A percentile compares a stretch with the other conserved stretches of the same genome.
These are phyloP conservation scores for Epichloe gansuensis DNA, from an alignment of 2,329 filamentous ascomycete genomes.

Conservation along the genomic window DNA sequence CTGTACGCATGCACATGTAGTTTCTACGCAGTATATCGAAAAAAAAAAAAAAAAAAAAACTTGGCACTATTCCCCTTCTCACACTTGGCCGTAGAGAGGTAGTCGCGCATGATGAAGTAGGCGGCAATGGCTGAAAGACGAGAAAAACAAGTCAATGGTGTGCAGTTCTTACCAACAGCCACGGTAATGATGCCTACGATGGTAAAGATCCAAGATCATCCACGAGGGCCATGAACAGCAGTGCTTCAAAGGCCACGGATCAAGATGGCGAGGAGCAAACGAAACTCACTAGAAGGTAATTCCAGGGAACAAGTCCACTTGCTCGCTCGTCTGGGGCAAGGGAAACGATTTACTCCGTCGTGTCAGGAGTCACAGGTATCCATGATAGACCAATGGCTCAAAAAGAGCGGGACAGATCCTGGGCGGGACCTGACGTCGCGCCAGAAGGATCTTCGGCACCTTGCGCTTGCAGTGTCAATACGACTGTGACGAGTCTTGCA, in stretches of 20 bases:
- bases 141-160: not conserved
- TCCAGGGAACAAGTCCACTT: too few relatives aligned
- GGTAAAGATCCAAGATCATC: constrained; percentile 50
- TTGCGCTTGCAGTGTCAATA: not conserved
- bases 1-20: too few relatives aligned
- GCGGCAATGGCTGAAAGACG: constrained; percentile 23
- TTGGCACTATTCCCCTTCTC: not conserved
- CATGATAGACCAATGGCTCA: too few relatives aligned
- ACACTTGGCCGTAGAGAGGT: constrained; percentile 44
- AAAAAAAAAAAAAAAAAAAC: not conserved
- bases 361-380: too few relatives aligned
- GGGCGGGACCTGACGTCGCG: too few relatives aligned
- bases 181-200: constrained; percentile 47
- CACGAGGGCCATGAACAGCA: constrained; percentile 9
- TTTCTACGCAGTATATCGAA: not conserved
- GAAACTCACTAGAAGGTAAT: too few relatives aligned
- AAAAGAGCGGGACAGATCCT: too few relatives aligned
- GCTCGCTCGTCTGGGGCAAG: too few relatives aligned
- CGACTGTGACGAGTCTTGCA: not conserved
- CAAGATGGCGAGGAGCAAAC: too few relatives aligned
- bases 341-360: too few relatives aligned
- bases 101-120: constrained; percentile 55
- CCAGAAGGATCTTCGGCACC: too few relatives aligned
- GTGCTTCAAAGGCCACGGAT: constrained; percentile 24
- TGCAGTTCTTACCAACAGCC: constrained; percentile 20